These are phyloP conservation scores for Trifolium dubium DNA, from an alignment of 306 rosid genomes.

Conservation along the genomic window DNA sequence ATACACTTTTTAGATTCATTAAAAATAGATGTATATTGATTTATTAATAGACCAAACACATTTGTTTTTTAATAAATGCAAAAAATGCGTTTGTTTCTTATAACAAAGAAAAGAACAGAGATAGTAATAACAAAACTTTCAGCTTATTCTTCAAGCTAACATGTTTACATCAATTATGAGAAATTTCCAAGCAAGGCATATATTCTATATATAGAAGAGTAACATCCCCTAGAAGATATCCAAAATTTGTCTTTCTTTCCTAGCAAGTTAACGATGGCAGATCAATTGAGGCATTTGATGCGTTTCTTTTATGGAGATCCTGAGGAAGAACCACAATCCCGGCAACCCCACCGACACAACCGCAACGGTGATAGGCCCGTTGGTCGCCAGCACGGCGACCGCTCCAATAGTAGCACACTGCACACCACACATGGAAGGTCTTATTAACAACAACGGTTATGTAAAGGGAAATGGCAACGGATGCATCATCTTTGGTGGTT, in stretches of 20 bases:
- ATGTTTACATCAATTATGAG: neutral
- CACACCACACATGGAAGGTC: conserved; percentile 36
- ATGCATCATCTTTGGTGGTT: conserved; percentile 34
- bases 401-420: too few relatives aligned
- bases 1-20: too few relatives aligned
- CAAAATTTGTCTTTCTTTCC: neutral
- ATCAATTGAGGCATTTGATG: neutral
- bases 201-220: conserved; percentile 15
- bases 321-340: conserved; percentile 16
- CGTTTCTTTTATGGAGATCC: neutral
- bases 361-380: neutral
- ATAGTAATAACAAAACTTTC: neutral
- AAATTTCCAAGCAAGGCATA: neutral
- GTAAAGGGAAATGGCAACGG: conserved; percentile 43
- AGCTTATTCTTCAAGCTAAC: conserved; percentile 8
- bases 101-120: too few relatives aligned
- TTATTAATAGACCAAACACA: too few relatives aligned
- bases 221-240: neutral
- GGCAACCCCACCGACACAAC: conserved; percentile 10
- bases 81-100: too few relatives aligned
- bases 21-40: too few relatives aligned
- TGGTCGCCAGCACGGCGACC: conserved; percentile 6
- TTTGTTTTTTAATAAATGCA: too few relatives aligned
- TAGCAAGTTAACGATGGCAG: conserved; percentile 10
- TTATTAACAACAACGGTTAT: conserved; percentile 43